Evolutionary conservation across 495 filamentous ascomycete genomes (phyloP), one percentile per base, ranked within the genome.

Genomic region (Penicillium riverlandense): DNA sequence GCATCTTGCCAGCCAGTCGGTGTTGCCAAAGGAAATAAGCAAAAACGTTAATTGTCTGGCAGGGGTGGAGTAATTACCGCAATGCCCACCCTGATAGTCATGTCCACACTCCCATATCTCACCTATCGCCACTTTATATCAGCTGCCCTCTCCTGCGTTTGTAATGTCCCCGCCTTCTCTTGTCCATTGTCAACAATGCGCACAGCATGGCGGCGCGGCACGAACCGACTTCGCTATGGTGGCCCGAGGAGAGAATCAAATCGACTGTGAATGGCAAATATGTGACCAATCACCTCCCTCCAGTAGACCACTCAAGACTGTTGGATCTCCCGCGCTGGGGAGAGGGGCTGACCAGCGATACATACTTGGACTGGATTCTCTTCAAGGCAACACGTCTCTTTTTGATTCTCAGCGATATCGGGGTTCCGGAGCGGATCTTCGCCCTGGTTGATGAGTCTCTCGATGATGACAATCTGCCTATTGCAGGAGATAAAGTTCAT

Each of bases 291-390:
- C 80, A 83, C 42, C 71, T 88, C 13, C 69, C 76, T n/a, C 76
- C 79, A 10, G 73, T 81, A 11, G 78, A 84, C 58, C 73, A 83
- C 45, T 63, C 75, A 29, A 74, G 75, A 22, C 70, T 96, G 11
- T 81, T 92, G 55, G 70, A 75, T 37, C 80, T 82, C 0, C 65
- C 90, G 31, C 76, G 76, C 12, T 95, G 92, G 65, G 90, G 88
- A n/a, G 88, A 90, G 55, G 86, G 84, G 10, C 62, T 96, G 50
- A 96, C 90, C 1, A 86, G 88, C 54, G 83, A 88, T 50, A 94
- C 88, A 1, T 97, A 96, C 56, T 82, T 88, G 63, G 90, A 96
- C 52, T 94, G 87, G 86, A 94, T 97, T 46, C 70, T 94, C 40
- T 67, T 84, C 47, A 85, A 83, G 52, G 83, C 87, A 4, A 84